Conservation (phyloP, 1,139 yeast species). For the Diutina pseudorugosa region DNA sequence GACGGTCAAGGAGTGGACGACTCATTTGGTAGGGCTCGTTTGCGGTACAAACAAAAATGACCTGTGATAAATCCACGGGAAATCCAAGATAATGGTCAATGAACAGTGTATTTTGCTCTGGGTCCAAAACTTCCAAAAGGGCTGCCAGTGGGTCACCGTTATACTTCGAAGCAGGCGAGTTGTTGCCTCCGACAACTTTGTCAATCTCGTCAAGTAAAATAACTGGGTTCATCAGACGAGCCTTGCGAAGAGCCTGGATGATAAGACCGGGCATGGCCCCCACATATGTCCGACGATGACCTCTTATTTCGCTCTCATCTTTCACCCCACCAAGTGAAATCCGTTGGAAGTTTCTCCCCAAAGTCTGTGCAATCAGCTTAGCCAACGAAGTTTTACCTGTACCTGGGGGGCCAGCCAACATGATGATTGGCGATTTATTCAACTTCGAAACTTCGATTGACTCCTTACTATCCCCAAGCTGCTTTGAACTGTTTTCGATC, state of each 20-base stretch:
- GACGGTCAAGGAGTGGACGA: slow-evolving; percentile 72
- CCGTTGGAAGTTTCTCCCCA: slow-evolving; percentile 72
- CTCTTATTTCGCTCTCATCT: slow-evolving; percentile 86
- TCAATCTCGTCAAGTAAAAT: slow-evolving; percentile 83
- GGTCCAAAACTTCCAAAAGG: slow-evolving; percentile 77
- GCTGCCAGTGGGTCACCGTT: slow-evolving; percentile 94
- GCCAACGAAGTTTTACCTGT: slow-evolving; percentile 91
- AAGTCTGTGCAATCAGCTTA: slow-evolving; percentile 69
- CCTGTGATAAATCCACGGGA: slow-evolving; percentile 78
- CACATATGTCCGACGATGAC: slow-evolving; percentile 86
- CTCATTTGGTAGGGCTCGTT: slow-evolving; percentile 67
- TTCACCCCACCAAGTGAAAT: slow-evolving; percentile 81
- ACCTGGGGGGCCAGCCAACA: slow-evolving; percentile 91
- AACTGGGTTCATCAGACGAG: slow-evolving; percentile 80
- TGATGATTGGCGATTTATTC: slow-evolving; percentile 59
- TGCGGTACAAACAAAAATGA: slow-evolving; percentile 84
- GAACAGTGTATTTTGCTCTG: slow-evolving; percentile 74
- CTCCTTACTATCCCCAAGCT: slow-evolving; percentile 4
- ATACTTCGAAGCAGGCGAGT: slow-evolving; percentile 16
- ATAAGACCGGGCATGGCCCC: slow-evolving; percentile 91
- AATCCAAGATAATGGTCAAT: slow-evolving; percentile 82
- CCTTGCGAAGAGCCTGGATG: slow-evolving; percentile 66
- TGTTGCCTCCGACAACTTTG: slow-evolving; percentile 53
- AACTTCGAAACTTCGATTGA: slow-evolving; percentile 20
- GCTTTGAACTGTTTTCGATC: slow-evolving; percentile 13